phyloP scores from a whole-genome alignment of 2,329 filamentous ascomycete genomes.

The Pyrenophora graminea region DNA sequence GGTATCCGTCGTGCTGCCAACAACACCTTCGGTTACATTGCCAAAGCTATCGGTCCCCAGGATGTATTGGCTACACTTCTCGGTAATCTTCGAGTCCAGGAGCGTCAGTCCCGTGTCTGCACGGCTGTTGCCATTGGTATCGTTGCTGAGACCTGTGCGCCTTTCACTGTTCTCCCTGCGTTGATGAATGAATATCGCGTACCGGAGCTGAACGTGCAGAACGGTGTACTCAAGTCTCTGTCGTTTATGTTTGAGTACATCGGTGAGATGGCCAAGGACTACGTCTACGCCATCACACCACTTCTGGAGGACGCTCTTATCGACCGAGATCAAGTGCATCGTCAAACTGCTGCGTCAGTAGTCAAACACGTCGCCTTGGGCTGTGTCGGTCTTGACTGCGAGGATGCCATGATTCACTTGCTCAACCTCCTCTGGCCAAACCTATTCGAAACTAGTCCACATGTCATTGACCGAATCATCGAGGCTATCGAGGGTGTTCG shows the following conservation, averaged over 20 bases:
- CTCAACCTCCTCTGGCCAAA: slow-evolving; percentile 97
- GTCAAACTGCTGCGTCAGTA: slow-evolving; percentile 92
- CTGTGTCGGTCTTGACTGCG: slow-evolving; percentile 95
- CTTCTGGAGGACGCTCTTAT: slow-evolving; percentile 95
- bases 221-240: slow-evolving; percentile 94
- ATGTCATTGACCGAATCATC: slow-evolving; percentile 97
- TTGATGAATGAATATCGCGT: slow-evolving; percentile 99
- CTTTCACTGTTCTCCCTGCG: slow-evolving; percentile 96
- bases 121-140: slow-evolving; percentile 98
- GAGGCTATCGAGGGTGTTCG: slow-evolving; percentile 96
- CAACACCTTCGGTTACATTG: slow-evolving; percentile 99
- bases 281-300: slow-evolving; percentile 96
- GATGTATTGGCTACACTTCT: slow-evolving; percentile 94
- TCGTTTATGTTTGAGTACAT: slow-evolving; percentile 99
- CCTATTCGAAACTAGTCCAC: slow-evolving; percentile 94
- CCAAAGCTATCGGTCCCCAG: slow-evolving; percentile 97
- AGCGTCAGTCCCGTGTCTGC: slow-evolving; percentile 97
- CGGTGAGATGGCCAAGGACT: slow-evolving; percentile 99
- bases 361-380: slow-evolving; percentile 98
- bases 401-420: slow-evolving; percentile 97
- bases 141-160: slow-evolving; percentile 95
- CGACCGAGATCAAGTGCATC: slow-evolving; percentile 96
- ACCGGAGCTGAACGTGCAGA: slow-evolving; percentile 97
- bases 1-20: slow-evolving; percentile 97
- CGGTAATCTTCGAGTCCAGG: slow-evolving; percentile 95